Conservation (phyloP, 2,329 filamentous ascomycete species). For the Cercospora sojina region DNA sequence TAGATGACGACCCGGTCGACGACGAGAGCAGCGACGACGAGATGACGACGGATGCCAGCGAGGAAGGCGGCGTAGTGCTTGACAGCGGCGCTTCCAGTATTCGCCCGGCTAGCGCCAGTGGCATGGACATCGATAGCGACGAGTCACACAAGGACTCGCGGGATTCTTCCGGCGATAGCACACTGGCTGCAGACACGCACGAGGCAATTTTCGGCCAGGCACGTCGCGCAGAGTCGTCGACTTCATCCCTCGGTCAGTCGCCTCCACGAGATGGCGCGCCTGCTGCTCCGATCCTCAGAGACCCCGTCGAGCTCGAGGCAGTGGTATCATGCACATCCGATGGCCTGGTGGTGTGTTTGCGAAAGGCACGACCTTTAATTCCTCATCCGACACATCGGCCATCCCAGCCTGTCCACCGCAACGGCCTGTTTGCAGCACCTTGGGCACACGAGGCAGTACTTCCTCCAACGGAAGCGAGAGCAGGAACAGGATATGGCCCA, state of each 20-base stretch:
- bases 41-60: slow-evolving; percentile 51
- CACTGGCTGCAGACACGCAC: slow-evolving; percentile 40
- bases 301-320: slow-evolving; percentile 72
- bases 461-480: slow-evolving; percentile 40
- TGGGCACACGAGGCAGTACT: slow-evolving; percentile 70
- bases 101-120: slow-evolving; percentile 9
- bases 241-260: slow-evolving; percentile 35
- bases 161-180: slow-evolving; percentile 50
- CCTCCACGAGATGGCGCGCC: slow-evolving; percentile 29
- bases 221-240: slow-evolving; percentile 40
- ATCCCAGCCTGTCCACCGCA: slow-evolving; percentile 49
- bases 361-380: slow-evolving; percentile 69
- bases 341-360: slow-evolving; percentile 76
- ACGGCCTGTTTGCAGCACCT: slow-evolving; percentile 74
- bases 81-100: slow-evolving; percentile 36
- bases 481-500: slow-evolving; percentile 30
- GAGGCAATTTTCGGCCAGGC: slow-evolving; percentile 48
- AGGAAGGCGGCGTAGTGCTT: slow-evolving; percentile 52
- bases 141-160: slow-evolving; percentile 29
- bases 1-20: slow-evolving; percentile 42
- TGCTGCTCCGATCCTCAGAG: slow-evolving; percentile 26
- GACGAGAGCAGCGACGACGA: slow-evolving; percentile 46
- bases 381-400: slow-evolving; percentile 56
- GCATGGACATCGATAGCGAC: slow-evolving; percentile 27
- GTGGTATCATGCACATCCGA: slow-evolving; percentile 92